Base-by-base conservation (phyloP, 148 eudicot genomes). In the Agrostemma githago region DNA sequence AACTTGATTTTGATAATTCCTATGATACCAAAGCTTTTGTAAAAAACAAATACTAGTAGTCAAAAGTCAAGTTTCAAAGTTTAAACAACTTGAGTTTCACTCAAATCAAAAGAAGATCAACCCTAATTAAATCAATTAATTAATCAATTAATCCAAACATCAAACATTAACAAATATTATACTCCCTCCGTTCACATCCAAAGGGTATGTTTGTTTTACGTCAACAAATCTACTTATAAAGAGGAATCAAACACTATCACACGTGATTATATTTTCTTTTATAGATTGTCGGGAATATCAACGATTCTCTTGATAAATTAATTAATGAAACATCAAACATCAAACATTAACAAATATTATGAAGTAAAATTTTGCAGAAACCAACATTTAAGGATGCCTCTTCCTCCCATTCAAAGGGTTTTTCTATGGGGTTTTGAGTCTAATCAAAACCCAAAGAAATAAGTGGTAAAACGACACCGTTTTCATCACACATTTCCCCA, bases 1-100 rank as follows among this genome's bases (percentile, higher is more conserved):
- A 74, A 51, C 62, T 59, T 76, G 40, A 59, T 73, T 72, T 72
- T 66, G 73, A 80, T 72, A 66, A 61, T 67, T 59, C 58, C 76
- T 57, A 81, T 68, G 74, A 57, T 53, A 6, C 69, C 67, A 54
- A 54, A 58, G 62, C 46, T 40, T 26, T 38, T 76, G 34, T 26
- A 53, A 72, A 66, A 48, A 39, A 69, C 72, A 69, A 69, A 48
- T 51, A 51, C 59, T 72, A 64, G 68, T 48, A 80, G 77, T 80
- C 77, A 76, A 76, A 76, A 60, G 77, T 80, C 79, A 80, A 76
- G 73, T 80, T 80, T 77, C 76, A 78, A 75, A 67, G 76, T 79
- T 74, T 64, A 66, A 57, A 71, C 72, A 66, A 71, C 46, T 72
- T 65, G 63, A 72, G 53, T 46, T 76, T 72, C 80, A 72, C 80